Conservation (phyloP, 2,329 filamentous ascomycete species). For the Endothia cerciana region DNA sequence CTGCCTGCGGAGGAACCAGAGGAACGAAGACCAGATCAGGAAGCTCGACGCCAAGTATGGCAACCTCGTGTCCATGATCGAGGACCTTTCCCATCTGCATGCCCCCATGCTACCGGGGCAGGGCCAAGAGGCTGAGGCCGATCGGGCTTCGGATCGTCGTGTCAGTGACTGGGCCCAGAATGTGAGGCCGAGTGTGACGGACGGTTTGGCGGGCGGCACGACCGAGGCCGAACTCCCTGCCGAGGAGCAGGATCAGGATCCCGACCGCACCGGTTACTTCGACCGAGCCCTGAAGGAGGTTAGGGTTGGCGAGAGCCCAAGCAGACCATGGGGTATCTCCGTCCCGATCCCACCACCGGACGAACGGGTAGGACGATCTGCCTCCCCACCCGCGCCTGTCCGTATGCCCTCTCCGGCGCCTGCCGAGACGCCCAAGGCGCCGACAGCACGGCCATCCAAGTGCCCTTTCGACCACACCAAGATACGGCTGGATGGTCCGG, state of each 20-base stretch:
- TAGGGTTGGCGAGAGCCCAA: conserved; percentile 91
- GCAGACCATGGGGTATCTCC: conserved; percentile 88
- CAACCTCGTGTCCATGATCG: conserved; percentile 90
- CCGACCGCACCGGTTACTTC: conserved; percentile 73
- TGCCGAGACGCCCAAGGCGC: conserved; percentile 29
- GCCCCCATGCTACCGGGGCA: conserved; percentile 78
- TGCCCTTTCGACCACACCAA: conserved; percentile 58
- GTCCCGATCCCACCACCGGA: conserved; percentile 47
- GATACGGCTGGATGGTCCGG: conserved; percentile 30
- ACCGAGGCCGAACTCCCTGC: conserved; percentile 43
- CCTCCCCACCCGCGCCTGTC: conserved; percentile 62
- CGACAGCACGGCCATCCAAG: conserved; percentile 43
- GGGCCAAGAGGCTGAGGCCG: conserved; percentile 46
- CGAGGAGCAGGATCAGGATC: conserved; percentile 52
- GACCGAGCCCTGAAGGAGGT: conserved; percentile 86
- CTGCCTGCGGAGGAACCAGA: conserved; percentile 87
- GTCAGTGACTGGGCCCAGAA: conserved; percentile 87
- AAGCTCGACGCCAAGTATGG: conserved; percentile 95
- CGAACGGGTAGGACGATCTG: conserved; percentile 57
- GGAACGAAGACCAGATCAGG: conserved; percentile 80
- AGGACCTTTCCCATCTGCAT: conserved; percentile 84
- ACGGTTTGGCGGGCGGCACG: conserved; percentile 34
- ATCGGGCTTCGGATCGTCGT: conserved; percentile 65
- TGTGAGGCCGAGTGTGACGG: conserved; percentile 61
- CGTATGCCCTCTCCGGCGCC: conserved; percentile 49